phyloP scores from a whole-genome alignment of 192 early-diverging fungal genomes.

The Mortierella antarctica region DNA sequence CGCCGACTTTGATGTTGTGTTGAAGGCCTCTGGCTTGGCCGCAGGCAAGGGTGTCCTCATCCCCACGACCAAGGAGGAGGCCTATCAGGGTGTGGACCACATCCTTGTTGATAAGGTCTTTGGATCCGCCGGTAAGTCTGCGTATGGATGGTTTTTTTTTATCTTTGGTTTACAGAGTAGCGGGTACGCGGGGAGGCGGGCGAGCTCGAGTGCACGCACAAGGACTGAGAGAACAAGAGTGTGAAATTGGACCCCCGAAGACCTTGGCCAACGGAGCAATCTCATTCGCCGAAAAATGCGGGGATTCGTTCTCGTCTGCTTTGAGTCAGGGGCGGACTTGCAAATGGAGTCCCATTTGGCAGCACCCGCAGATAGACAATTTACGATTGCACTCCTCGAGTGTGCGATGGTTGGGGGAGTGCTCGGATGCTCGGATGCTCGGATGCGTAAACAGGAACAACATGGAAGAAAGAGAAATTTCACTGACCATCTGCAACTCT shows the following conservation, averaged over 20 bases:
- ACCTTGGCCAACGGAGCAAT: not conserved
- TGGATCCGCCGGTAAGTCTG: slow-evolving; percentile 78
- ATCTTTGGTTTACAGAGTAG: too few relatives aligned
- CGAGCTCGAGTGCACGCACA: slow-evolving; percentile 3
- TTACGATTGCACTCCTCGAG: not conserved
- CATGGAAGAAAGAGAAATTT: not conserved
- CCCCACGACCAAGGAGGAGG: slow-evolving; percentile 87
- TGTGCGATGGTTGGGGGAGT: too few relatives aligned
- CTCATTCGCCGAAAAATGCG: slow-evolving; percentile 48
- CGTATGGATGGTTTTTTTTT: not conserved
- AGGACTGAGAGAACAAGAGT: slow-evolving; percentile 1
- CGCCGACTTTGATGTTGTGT: slow-evolving; percentile 40
- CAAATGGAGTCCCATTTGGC: not conserved
- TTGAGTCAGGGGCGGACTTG: slow-evolving; percentile 29
- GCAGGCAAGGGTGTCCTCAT: slow-evolving; percentile 98
- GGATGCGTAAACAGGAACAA: not conserved
- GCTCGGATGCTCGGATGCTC: not conserved
- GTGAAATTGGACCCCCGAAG: slow-evolving; percentile 6
- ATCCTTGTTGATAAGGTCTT: slow-evolving; percentile 95
- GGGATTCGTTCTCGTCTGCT: slow-evolving; percentile 27
- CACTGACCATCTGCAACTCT: not conserved
- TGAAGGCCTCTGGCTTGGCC: slow-evolving; percentile 93
- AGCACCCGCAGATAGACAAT: not conserved
- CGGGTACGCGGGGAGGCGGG: not conserved
- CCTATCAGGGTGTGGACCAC: slow-evolving; percentile 80